Evolutionary conservation across 1,284 basidiomycete genomes (phyloP).

Genomic region (Ganoderma lingzhi): DNA sequence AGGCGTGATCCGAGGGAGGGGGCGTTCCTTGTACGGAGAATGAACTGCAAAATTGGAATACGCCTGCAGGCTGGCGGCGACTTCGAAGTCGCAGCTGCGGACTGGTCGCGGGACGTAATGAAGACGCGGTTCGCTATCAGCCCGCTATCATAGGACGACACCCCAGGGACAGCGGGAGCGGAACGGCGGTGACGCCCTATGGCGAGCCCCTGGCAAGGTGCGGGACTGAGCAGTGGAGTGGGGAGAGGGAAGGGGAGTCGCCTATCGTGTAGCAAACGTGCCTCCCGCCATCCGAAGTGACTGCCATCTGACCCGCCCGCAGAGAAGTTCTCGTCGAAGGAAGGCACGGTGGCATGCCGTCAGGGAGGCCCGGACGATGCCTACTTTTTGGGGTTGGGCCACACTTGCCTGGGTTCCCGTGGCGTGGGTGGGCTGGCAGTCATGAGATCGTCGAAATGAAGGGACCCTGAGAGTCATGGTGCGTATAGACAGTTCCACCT

Average conservation of each 20-base stretch:
- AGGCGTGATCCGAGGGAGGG: neutral
- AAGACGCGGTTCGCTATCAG: neutral
- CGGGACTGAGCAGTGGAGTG: neutral
- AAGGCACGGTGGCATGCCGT: neutral
- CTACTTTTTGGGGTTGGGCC: neutral
- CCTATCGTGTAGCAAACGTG: slow-evolving; percentile 17
- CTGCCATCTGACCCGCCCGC: slow-evolving; percentile 18
- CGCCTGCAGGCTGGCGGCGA: neutral
- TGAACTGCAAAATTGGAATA: neutral
- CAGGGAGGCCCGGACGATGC: neutral
- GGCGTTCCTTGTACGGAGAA: neutral
- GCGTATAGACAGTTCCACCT: neutral
- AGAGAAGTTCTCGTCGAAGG: neutral
- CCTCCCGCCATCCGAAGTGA: neutral
- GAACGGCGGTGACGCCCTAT: slow-evolving; percentile 5
- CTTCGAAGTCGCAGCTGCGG: slow-evolving; percentile 9
- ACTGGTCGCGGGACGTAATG: slow-evolving; percentile 12
- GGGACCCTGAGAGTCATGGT: slow-evolving; percentile 19
- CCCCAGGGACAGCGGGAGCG: slow-evolving; percentile 9
- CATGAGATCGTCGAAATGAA: slow-evolving; percentile 18
- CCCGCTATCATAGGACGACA: slow-evolving; percentile 10
- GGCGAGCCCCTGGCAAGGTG: neutral
- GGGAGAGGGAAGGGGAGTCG: slow-evolving; percentile 4
- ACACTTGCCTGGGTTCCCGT: slow-evolving; percentile 5
- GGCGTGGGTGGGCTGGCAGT: slow-evolving; percentile 16